Evolutionary conservation across 352 stramenopile genomes (phyloP), one percentile per base, ranked within the genome.

Genomic region (Pythium pyrilobum): DNA sequence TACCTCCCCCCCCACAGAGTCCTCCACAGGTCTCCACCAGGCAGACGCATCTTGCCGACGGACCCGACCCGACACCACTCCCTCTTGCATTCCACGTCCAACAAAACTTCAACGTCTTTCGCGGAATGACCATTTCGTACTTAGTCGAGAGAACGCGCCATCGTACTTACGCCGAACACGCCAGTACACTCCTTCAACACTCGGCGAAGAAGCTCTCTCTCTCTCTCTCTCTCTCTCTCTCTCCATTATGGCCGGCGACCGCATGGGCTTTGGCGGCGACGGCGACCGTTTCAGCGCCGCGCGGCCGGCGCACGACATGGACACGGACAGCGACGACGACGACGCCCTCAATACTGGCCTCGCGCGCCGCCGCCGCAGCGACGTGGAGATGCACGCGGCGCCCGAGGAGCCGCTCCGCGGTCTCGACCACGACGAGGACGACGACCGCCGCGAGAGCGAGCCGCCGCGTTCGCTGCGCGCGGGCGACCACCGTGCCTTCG

Each of bases 191-290:
- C 36, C 51, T 58, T 51, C 51, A 58, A 58, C 50, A 41, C 45
- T n/a, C n/a, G n/a, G n/a, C n/a, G n/a, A n/a, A n/a, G n/a, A n/a
- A n/a, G n/a, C n/a, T n/a, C n/a, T n/a, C n/a, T n/a, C n/a, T n/a
- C n/a, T n/a, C n/a, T n/a, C n/a, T n/a, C n/a, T n/a, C 21, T 29
- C 45, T 20, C 39, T 24, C 33, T 31, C 9, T 11, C 1, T 11
- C 2, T 15, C 8, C 4, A 44, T 15, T 36, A 90, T 90, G 80
- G 80, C 80, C 36, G 85, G 72, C 46, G 75, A 88, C 42, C 75
- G 71, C 59, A 61, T 76, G 55, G 52, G 64, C 28, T 52, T 75
- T 24, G 63, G 52, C n/a, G 41, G 34, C 36, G 55, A 59, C 16
- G 33, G 53, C 43, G 59, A 67, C 27, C 59, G 59, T 25, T 41